Percentiles rank a stretch among this genome's conserved stretches.
These are phyloP conservation scores for Claviceps monticola DNA, from an alignment of 2,329 filamentous ascomycete genomes.

Conservation along the genomic window DNA sequence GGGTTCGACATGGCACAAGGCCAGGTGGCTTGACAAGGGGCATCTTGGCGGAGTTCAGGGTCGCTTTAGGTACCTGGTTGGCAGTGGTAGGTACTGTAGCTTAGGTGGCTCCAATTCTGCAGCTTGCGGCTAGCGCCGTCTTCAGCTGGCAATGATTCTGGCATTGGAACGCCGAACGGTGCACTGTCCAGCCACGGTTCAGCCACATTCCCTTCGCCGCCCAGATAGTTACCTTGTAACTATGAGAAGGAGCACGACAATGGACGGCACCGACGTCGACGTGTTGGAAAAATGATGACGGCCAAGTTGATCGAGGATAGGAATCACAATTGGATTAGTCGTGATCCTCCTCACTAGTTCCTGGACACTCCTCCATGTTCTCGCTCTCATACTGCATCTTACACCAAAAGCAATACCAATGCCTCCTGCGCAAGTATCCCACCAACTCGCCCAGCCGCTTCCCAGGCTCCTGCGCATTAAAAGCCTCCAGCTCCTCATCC, in stretches of 20 bases:
- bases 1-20: conserved; percentile 1
- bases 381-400: conserved; percentile 66
- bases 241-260: no score
- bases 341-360: conserved; percentile 71
- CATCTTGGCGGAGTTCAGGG: background rate
- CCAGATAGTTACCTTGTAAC: no score
- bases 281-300: no score
- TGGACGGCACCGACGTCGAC: no score
- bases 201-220: no score
- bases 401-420: conserved; percentile 93
- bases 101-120: no score
- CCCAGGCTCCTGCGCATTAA: conserved; percentile 51
- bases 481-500: conserved; percentile 67
- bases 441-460: conserved; percentile 58
- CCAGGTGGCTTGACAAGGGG: conserved; percentile 7
- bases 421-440: conserved; percentile 52
- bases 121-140: no score
- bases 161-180: no score
- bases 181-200: no score
- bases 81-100: no score
- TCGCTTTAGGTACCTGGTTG: background rate
- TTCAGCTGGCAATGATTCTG: no score
- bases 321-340: conserved; percentile 21
- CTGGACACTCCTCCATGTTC: conserved; percentile 78
- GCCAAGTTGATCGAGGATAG: no score